Evolutionary conservation across 306 rosid genomes (phyloP).

Genomic region (Quercus gilva): DNA sequence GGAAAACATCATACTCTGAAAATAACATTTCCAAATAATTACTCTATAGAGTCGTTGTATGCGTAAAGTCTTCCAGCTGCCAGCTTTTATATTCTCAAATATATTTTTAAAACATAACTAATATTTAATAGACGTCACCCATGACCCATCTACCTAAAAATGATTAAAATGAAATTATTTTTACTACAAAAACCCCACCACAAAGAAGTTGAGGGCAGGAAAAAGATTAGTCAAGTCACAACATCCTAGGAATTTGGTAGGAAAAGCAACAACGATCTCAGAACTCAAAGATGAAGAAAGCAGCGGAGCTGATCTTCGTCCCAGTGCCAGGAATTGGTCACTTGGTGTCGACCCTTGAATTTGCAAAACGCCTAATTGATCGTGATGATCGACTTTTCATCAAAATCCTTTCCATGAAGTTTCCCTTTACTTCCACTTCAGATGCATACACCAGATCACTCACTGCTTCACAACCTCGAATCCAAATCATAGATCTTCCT

Average conservation of each 20-base stretch:
- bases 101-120: too few species aligned
- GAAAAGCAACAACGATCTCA: background rate
- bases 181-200: too few species aligned
- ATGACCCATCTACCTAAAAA: too few species aligned
- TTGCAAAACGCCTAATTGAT: slow-evolving; percentile 39
- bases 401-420: slow-evolving; percentile 41
- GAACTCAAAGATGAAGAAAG: slow-evolving; percentile 11
- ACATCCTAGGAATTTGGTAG: background rate
- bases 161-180: too few species aligned
- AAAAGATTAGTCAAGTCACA: background rate
- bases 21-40: too few species aligned
- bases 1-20: too few species aligned
- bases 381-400: slow-evolving; percentile 30
- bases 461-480: slow-evolving; percentile 32
- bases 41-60: too few species aligned
- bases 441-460: slow-evolving; percentile 40
- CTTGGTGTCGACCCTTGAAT: slow-evolving; percentile 42
- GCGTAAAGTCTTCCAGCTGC: too few species aligned
- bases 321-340: slow-evolving; percentile 53
- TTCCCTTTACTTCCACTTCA: slow-evolving; percentile 15
- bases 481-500: slow-evolving; percentile 49
- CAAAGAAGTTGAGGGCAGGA: too few species aligned
- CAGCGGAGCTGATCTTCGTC: slow-evolving; percentile 41
- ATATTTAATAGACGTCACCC: too few species aligned
- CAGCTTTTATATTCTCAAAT: too few species aligned